Percentiles rank a stretch among this genome's conserved stretches.
Evolutionary conservation across 768 basidiomycete genomes (phyloP).

Genomic region (Crepidotus variabilis): DNA sequence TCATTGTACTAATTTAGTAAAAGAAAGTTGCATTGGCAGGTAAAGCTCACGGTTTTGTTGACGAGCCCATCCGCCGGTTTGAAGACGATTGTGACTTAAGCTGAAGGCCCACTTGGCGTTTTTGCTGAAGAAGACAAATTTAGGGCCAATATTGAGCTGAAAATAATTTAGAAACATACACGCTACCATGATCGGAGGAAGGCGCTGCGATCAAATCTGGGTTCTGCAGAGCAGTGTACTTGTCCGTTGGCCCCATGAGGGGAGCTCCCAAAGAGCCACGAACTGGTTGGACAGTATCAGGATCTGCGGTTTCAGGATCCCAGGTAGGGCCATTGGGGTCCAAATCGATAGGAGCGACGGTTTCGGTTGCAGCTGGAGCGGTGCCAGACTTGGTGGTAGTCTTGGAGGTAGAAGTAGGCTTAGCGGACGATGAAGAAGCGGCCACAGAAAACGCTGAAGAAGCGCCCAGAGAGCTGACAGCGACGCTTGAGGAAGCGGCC

Average conservation of each 20-base stretch:
- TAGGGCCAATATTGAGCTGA: neutral
- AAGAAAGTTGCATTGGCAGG: neutral
- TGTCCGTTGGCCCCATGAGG: conserved; percentile 56
- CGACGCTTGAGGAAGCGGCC: conserved; percentile 11
- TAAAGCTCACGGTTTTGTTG: conserved; percentile 48
- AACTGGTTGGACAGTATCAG: conserved; percentile 38
- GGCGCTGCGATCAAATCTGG: conserved; percentile 58
- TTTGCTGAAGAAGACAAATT: neutral
- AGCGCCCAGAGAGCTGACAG: conserved; percentile 5
- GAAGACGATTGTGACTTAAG: conserved; percentile 55
- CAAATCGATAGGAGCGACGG: conserved; percentile 19
- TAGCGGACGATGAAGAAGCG: conserved; percentile 14
- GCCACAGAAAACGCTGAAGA: conserved; percentile 16
- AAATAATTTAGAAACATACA: conserved; percentile 23
- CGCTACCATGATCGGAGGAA: conserved; percentile 52
- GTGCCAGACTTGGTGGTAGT: conserved; percentile 16
- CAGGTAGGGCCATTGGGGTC: conserved; percentile 19
- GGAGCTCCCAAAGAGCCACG: conserved; percentile 41
- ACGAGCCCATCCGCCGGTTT: conserved; percentile 64
- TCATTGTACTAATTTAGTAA: neutral
- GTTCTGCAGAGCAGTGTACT: conserved; percentile 34
- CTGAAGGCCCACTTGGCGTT: conserved; percentile 67
- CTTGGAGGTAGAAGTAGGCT: conserved; percentile 9
- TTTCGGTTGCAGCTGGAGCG: conserved; percentile 37
- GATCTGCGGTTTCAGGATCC: conserved; percentile 16